A percentile compares a stretch with the other conserved stretches of the same genome.
phyloP scores from a whole-genome alignment of 208 protist species.

The Lotmaria passim region DNA sequence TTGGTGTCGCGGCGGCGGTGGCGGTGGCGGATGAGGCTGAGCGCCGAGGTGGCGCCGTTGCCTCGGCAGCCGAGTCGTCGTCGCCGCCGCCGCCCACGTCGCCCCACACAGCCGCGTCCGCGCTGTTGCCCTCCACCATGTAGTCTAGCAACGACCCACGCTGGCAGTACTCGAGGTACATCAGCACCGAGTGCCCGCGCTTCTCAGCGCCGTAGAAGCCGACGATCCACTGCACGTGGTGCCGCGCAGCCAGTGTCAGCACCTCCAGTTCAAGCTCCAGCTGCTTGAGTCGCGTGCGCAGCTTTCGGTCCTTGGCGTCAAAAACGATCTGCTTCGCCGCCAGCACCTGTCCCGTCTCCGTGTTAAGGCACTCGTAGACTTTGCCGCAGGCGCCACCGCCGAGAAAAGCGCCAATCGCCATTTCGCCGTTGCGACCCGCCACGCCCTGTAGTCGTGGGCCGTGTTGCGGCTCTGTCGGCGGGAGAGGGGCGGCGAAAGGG shows the following conservation, averaged over 20 bases:
- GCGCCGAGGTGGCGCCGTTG: neutral
- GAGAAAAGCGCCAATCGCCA: conserved; percentile 82
- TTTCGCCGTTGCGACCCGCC: conserved; percentile 62
- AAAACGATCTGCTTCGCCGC: conserved; percentile 87
- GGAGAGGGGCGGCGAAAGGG: conserved; percentile 51
- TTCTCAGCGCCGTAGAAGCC: conserved; percentile 88
- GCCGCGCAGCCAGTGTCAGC: conserved; percentile 62
- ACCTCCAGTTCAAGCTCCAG: conserved; percentile 88
- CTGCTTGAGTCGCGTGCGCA: conserved; percentile 66
- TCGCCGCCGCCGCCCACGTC: neutral
- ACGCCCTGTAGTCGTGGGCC: conserved; percentile 59
- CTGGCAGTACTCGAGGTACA: conserved; percentile 92
- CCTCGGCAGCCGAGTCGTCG: neutral
- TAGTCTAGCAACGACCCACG: conserved; percentile 85
- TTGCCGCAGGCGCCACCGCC: conserved; percentile 88
- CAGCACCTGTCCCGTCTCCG: conserved; percentile 74
- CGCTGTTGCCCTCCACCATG: conserved; percentile 56
- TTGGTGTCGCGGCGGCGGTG: neutral
- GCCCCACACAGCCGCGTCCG: conserved; percentile 32
- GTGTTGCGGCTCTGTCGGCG: conserved; percentile 49
- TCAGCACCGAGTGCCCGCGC: conserved; percentile 85
- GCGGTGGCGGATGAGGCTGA: neutral
- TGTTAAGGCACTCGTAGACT: conserved; percentile 90
- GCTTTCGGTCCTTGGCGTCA: conserved; percentile 86
- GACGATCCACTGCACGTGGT: conserved; percentile 82